phyloP scores from a whole-genome alignment of 1,139 yeast genomes.

The Yamadazyma friedrichii region DNA sequence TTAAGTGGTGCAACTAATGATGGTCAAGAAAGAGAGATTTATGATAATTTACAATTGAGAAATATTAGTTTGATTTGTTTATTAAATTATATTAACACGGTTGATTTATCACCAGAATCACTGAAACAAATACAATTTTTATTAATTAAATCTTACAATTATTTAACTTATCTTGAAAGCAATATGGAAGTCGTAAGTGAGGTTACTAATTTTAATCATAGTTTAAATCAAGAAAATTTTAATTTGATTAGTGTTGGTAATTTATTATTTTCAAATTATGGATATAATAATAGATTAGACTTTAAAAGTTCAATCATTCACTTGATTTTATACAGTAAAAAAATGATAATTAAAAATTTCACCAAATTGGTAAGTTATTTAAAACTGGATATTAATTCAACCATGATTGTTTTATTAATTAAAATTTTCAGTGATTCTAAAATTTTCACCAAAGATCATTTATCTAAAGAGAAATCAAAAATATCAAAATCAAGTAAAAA shows the following conservation, averaged over 20 bases:
- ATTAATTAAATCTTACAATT: constrained; percentile 43
- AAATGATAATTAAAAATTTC: constrained; percentile 33
- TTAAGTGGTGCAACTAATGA: constrained; percentile 22
- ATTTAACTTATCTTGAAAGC: constrained; percentile 41
- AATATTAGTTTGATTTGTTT: constrained; percentile 43
- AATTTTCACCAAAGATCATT: constrained; percentile 20
- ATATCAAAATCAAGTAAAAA: constrained; percentile 19
- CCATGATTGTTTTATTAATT: constrained; percentile 39
- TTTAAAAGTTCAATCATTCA: constrained; percentile 29
- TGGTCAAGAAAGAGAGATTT: constrained; percentile 29
- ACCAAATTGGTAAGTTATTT: constrained; percentile 28
- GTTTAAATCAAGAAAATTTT: constrained; percentile 30
- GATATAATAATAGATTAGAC: constrained; percentile 22
- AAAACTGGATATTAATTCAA: constrained; percentile 41
- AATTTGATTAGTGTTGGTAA: constrained; percentile 33
- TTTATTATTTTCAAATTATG: constrained; percentile 28
- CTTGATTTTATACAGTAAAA: constrained; percentile 36
- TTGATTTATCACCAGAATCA: constrained; percentile 42
- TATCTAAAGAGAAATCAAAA: constrained; percentile 23
- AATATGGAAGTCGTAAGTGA: constrained; percentile 35
- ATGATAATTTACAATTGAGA: constrained; percentile 39
- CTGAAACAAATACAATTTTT: constrained; percentile 44
- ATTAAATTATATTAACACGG: constrained; percentile 38
- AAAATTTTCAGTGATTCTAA: constrained; percentile 41
- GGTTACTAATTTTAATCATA: constrained; percentile 31